Base-by-base conservation (phyloP, 805 yeast genomes). In the Kodamaea leandrae region DNA sequence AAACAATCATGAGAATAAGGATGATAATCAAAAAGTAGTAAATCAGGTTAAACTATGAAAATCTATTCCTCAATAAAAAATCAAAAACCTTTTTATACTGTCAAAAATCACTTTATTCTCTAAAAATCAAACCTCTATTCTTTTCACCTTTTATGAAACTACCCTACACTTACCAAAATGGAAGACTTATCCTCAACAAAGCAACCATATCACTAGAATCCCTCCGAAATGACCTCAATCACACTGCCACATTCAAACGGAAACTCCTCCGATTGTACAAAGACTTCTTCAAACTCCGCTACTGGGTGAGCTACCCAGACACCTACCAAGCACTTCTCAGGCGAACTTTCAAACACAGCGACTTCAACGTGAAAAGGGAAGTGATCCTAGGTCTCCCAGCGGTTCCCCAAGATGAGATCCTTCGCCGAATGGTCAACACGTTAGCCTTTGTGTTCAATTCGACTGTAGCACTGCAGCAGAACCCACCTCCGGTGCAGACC, bases 371-470 rank as follows among this genome's bases (percentile, higher is more conserved):
- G 1, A 43, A 53, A 23, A 38, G 63, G 35, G 27, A 26, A 4
- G 28, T 60, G 2, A 37, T 40, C 16, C 36, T 39, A n/a, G 27
- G 15, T 10, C 33, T 37, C 29, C 25, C 34, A 2, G 32, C 33
- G 8, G 3, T 47, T 6, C 36, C 42, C 9, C 41, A 42, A 15
- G 28, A 38, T 2, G 61, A 57, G 28, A 13, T 60, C 4, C 13
- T 50, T 3, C 39, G 44, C 16, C 41, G 70, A 18, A 14, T 59
- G 20, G 28, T 51, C 10, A 62, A 63, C 40, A 58, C 68, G 1
- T 39, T 58, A 6, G 55, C 51, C 17, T 64, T 64, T 48, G 62
- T 63, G 4, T 58, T 56, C 40, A 64, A 64, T 43, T 50, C 66
- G 3, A 57, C 67, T 0, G 66, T 61, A 2, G 32, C 20, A 36